These are phyloP conservation scores for Tilletiaria anomala DNA, from an alignment of 1,284 basidiomycete species.

Conservation along the genomic window DNA sequence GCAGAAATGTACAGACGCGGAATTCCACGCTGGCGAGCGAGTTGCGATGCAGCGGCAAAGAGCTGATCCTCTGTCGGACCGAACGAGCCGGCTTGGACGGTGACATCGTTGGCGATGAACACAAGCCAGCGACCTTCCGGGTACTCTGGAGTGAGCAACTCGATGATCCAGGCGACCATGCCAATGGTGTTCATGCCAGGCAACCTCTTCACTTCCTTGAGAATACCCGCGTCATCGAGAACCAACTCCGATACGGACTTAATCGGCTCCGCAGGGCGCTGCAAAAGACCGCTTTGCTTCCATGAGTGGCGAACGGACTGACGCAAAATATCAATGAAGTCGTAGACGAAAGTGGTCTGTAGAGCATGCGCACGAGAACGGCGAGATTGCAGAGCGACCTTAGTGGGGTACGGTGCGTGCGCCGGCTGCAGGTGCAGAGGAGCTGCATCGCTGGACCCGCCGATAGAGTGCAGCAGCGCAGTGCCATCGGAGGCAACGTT, in stretches of 20 bases:
- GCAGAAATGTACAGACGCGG: conserved; percentile 95
- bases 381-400: conserved; percentile 96
- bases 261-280: conserved; percentile 19
- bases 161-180: conserved; percentile 98
- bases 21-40: conserved; percentile 71
- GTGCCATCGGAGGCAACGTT: conserved; percentile 88
- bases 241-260: conserved; percentile 54
- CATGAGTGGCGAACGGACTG: conserved; percentile 90
- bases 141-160: conserved; percentile 81
- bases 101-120: conserved; percentile 95
- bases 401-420: conserved; percentile 65
- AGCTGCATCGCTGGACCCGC: conserved; percentile 20
- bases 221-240: conserved; percentile 79
- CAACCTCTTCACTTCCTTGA: conserved; percentile 75
- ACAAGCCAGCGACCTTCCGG: conserved; percentile 74
- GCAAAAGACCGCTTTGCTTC: conserved; percentile 52
- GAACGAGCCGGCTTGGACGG: conserved; percentile 95
- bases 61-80: conserved; percentile 89
- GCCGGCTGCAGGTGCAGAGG: conserved; percentile 6
- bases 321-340: conserved; percentile 96
- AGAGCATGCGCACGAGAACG: conserved; percentile 98
- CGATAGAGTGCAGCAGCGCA: conserved; percentile 60
- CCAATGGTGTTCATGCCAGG: conserved; percentile 89
- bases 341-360: conserved; percentile 93
- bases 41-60: conserved; percentile 88